These are phyloP conservation scores for Boletellus ananas DNA, from an alignment of 768 basidiomycete species.

Conservation along the genomic window DNA sequence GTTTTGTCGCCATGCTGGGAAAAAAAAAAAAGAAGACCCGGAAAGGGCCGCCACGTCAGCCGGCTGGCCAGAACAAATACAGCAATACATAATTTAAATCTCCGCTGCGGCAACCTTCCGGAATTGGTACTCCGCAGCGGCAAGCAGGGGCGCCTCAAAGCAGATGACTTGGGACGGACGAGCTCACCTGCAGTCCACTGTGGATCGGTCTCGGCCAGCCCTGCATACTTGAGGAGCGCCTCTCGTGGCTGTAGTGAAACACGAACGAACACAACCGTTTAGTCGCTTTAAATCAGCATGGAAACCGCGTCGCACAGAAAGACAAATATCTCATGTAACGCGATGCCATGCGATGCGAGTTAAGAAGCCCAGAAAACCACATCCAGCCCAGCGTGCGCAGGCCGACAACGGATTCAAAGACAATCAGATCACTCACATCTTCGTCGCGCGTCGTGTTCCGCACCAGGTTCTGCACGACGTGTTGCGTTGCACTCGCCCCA, in stretches of 20 bases:
- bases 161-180: conserved; percentile 5
- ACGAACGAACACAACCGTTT: conserved; percentile 20
- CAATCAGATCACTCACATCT: conserved; percentile 69
- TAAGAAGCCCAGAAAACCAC: conserved; percentile 3
- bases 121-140: conserved; percentile 30
- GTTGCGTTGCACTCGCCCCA: conserved; percentile 95
- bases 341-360: conserved; percentile 7
- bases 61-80: conserved; percentile 32
- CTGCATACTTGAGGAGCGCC: conserved; percentile 91
- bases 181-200: conserved; percentile 80
- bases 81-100: conserved; percentile 28
- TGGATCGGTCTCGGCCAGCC: conserved; percentile 70
- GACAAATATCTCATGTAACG: conserved; percentile 13
- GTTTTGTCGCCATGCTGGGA: conserved; percentile 80
- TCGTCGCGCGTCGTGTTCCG: conserved; percentile 87
- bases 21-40: conserved; percentile 38
- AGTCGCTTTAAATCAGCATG: conserved; percentile 23
- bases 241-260: conserved; percentile 75
- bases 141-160: conserved; percentile 9
- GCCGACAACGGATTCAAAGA: conserved; percentile 8
- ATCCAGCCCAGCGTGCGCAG: background rate
- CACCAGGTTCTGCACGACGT: conserved; percentile 93
- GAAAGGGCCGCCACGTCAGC: conserved; percentile 56
- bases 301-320: conserved; percentile 24
- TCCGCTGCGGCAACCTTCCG: conserved; percentile 29